Evolutionary conservation across 352 stramenopile species (phyloP).

Genomic region (Elongisporangium undulatum): DNA sequence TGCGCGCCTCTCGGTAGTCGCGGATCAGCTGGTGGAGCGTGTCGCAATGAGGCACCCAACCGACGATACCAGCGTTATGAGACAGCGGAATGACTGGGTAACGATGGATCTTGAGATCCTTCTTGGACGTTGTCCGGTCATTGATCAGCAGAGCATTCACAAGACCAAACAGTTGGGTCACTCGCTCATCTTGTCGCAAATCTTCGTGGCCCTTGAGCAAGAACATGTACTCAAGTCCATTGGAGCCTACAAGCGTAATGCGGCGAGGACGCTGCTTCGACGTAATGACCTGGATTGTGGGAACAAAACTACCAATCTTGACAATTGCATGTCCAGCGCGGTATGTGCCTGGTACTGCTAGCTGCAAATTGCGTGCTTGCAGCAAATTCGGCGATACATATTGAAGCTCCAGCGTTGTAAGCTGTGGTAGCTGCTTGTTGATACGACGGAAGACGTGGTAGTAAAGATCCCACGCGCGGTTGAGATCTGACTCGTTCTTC

Average conservation of each 20-base stretch:
- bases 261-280: slow-evolving; percentile 96
- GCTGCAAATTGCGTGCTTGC: slow-evolving; percentile 88
- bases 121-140: slow-evolving; percentile 94
- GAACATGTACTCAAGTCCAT: slow-evolving; percentile 98
- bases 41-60: slow-evolving; percentile 98
- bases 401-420: slow-evolving; percentile 95
- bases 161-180: slow-evolving; percentile 99
- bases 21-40: slow-evolving; percentile 98
- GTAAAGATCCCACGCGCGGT: slow-evolving; percentile 98
- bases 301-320: slow-evolving; percentile 87
- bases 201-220: slow-evolving; percentile 99
- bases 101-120: slow-evolving; percentile 96
- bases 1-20: slow-evolving; percentile 88
- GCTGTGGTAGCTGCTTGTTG: slow-evolving; percentile 87
- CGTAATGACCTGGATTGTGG: slow-evolving; percentile 94
- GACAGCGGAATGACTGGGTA: slow-evolving; percentile 98
- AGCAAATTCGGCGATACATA: slow-evolving; percentile 94
- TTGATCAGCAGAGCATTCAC: slow-evolving; percentile 98
- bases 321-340: slow-evolving; percentile 62
- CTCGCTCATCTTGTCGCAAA: slow-evolving; percentile 98
- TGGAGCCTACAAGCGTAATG: slow-evolving; percentile 95
- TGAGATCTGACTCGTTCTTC: slow-evolving; percentile 80
- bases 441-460: slow-evolving; percentile 96
- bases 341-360: slow-evolving; percentile 95
- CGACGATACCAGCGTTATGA: slow-evolving; percentile 97